Conservation (phyloP, 495 filamentous ascomycete species). For the Daldinia grandis region DNA sequence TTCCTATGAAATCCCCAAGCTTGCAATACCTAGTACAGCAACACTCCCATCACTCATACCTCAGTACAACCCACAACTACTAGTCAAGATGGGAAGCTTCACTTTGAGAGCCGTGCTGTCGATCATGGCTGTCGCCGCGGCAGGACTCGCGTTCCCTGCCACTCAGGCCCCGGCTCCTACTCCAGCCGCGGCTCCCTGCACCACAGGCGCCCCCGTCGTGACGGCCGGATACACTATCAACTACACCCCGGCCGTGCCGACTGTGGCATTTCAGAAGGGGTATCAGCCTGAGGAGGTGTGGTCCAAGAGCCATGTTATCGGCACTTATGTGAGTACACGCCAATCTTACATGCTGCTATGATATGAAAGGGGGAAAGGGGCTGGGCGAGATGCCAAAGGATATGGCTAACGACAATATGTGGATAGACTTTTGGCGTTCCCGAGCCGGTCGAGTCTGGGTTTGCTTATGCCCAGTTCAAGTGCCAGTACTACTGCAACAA, state of each 20-base stretch:
- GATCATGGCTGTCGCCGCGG: conserved; percentile 2
- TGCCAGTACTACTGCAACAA: conserved; percentile 68
- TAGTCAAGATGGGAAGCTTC: conserved; percentile 17
- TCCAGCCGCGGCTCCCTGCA: conserved; percentile 27
- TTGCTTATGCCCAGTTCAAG: conserved; percentile 79
- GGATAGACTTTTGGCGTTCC: conserved; percentile 42
- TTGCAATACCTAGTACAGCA: not conserved
- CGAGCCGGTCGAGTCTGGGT: conserved; percentile 48
- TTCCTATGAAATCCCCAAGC: not conserved
- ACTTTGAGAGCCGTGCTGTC: conserved; percentile 6
- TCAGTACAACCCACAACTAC: not conserved
- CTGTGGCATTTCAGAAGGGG: conserved; percentile 25
- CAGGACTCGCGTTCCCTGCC: conserved; percentile 30
- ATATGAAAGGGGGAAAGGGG: not conserved
- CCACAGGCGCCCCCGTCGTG: conserved; percentile 28
- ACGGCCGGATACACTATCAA: conserved; percentile 43
- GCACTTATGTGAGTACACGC: conserved; percentile 37
- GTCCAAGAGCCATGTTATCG: conserved; percentile 34
- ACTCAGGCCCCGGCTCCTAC: conserved; percentile 15
- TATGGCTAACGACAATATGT: not conserved
- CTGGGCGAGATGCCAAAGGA: not conserved
- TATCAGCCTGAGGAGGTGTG: conserved; percentile 40
- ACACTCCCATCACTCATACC: not conserved
- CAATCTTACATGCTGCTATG: not conserved
- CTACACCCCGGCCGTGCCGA: conserved; percentile 36